Base-by-base conservation (phyloP, 331 rosid genomes). In the Pyrus hybrid region DNA sequence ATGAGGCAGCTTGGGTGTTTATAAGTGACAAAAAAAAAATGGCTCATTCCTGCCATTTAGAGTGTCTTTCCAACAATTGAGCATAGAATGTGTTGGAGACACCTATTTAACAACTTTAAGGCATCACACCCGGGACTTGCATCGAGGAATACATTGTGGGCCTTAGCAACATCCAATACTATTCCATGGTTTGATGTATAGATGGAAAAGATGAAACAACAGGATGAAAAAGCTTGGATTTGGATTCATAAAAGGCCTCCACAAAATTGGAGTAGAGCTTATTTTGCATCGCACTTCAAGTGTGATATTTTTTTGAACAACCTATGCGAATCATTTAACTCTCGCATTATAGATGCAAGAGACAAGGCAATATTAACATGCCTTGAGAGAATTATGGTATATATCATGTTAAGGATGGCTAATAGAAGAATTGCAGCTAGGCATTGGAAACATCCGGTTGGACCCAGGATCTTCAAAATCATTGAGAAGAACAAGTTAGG, bases 11-110 rank as follows among this genome's bases (percentile, higher is more conserved):
- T 5, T 68, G 57, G 4, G 6, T 16, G 5, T 43, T 43, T 23
- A 23, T 67, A 1, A 67, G 71, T 37, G 54, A 33, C 41, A 33
- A 7, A 37, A 30, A 37, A 37, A 37, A 67, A 67, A 1, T 30
- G 71, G 2, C 18, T 21, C 2, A 5, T 67, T 2, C 56, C 4
- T 67, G 56, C 71, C 13, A 6, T 67, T 21, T 2, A 2, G 0
- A 2, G 25, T 3, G 2, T 41, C 7, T 0, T 67, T 8, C n/a
- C 1, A 1, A 12, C 13, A 3, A 20, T 13, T 20, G 0, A 4
- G 14, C 5, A 21, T 2, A 3, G 13, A 37, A 35, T 67, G 5
- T 67, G 71, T 67, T 26, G 7, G 7, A 21, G 56, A 16, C 71
- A 21, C 3, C 2, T 67, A 21, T 41, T 7, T 26, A 67, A 47